Evolutionary conservation across 2,329 filamentous ascomycete genomes (phyloP), one percentile per base, ranked within the genome.

Genomic region (Penicillium brevicompactum): DNA sequence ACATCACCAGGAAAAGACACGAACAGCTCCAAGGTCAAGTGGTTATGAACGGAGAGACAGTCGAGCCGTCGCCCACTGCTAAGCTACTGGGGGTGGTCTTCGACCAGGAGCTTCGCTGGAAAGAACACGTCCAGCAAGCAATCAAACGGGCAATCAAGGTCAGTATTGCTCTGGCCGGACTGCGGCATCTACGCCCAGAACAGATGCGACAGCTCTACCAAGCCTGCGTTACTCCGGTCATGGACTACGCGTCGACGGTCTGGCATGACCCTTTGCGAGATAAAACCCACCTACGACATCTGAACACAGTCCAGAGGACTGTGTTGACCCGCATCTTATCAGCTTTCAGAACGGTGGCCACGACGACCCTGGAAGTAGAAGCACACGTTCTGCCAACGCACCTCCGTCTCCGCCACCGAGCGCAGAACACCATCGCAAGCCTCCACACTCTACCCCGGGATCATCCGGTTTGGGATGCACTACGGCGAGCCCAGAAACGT

Each of bases 81-180:
- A 69, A 70, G 50, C 59, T 69, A 3, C 55, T 68, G 4, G 64
- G 66, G 2, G 62, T 69, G 18, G 42, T 66, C 14, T 66, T 68
- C 41, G 60, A 68, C 32, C 51, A 66, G 8, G 34, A 38, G 13
- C 6, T 38, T 2, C 34, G 34, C 2, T 38, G 34, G 34, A 38
- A 38, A 13, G 34, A 62, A 21, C 58, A 69, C 30, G 53, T 65
- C 1, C 44, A 52, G 16, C 59, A 62, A 22, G 61, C 56, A 2
- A 51, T 66, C 16, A 67, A 63, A 49, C 53, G 54, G 22, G 58
- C 59, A 22, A 66, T 56, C 5, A 60, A 59, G 18, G 56, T 53
- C 2, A 56, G 44, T 8, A 56, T 66, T 18, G 55, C 58, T 2
- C 37, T 66, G 2, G 31, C 45, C 24, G 55, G 62, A 22, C 51